phyloP scores from a whole-genome alignment of 768 basidiomycete species.

The Suillus plorans region DNA sequence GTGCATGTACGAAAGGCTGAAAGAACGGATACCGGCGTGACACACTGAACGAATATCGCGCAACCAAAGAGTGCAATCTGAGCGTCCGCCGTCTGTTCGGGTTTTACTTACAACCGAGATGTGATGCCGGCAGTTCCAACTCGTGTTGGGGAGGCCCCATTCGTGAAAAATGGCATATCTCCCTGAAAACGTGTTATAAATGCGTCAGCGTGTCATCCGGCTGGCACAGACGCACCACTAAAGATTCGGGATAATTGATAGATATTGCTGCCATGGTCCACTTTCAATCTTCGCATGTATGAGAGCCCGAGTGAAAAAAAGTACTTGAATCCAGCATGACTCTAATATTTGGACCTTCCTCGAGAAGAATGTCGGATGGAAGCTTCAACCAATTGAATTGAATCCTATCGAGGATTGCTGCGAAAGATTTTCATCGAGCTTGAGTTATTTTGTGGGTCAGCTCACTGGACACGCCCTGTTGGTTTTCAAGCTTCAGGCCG shows the following conservation, averaged over 20 bases:
- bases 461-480: neutral
- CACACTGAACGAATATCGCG: neutral
- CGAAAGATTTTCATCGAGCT: neutral
- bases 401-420: neutral
- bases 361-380: neutral
- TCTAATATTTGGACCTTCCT: neutral
- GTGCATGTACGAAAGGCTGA: neutral
- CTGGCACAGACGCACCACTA: neutral
- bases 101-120: neutral
- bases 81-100: neutral
- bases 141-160: neutral
- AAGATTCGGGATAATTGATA: neutral
- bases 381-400: neutral
- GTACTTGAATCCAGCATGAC: neutral
- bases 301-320: neutral
- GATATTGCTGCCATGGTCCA: neutral
- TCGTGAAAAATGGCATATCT: neutral
- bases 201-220: neutral
- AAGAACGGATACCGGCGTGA: neutral
- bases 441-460: neutral
- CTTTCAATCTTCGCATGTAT: neutral
- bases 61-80: neutral
- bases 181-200: neutral
- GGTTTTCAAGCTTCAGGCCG: neutral
- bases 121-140: neutral